Evolutionary conservation across 2,329 filamentous ascomycete species (phyloP).

Genomic region (Ophiocordyceps camponoti-floridani): DNA sequence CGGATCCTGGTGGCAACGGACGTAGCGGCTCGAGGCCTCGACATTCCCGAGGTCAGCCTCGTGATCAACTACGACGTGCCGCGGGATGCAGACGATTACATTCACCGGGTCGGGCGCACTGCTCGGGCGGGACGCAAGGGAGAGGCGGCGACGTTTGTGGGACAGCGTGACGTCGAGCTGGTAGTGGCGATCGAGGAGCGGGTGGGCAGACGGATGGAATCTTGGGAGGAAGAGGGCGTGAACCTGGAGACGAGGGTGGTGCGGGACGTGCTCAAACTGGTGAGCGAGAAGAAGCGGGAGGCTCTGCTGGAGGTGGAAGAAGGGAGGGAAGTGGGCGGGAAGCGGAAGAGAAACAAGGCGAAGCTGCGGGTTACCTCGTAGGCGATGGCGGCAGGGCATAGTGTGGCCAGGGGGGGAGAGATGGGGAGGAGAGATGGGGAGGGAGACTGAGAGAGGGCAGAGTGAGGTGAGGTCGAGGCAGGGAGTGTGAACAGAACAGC

Average conservation of each 20-base stretch:
- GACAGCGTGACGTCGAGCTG: conserved; percentile 80
- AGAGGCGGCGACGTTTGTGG: conserved; percentile 72
- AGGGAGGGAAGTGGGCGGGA: conserved; percentile 79
- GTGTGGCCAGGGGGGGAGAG: background rate
- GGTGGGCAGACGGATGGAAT: conserved; percentile 62
- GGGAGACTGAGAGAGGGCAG: background rate
- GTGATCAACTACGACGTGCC: conserved; percentile 95
- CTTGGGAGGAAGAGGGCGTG: conserved; percentile 79
- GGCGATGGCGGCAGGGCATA: conserved; percentile 1
- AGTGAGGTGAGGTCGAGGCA: background rate
- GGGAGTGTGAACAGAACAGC: background rate
- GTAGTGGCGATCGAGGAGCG: conserved; percentile 79
- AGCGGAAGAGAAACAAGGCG: conserved; percentile 45
- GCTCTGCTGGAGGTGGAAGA: conserved; percentile 84
- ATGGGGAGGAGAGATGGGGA: background rate
- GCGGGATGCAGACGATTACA: conserved; percentile 92
- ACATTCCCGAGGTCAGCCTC: conserved; percentile 80
- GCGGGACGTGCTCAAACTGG: conserved; percentile 68
- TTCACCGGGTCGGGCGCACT: conserved; percentile 89
- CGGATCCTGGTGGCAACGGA: conserved; percentile 88
- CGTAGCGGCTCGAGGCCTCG: conserved; percentile 81
- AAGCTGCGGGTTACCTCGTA: conserved; percentile 23
- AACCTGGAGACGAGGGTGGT: conserved; percentile 85
- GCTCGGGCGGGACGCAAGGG: conserved; percentile 77
- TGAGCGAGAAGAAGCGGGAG: conserved; percentile 91